Evolutionary conservation across 2,329 filamentous ascomycete species (phyloP).

Genomic region (Diaporthe humulicola): DNA sequence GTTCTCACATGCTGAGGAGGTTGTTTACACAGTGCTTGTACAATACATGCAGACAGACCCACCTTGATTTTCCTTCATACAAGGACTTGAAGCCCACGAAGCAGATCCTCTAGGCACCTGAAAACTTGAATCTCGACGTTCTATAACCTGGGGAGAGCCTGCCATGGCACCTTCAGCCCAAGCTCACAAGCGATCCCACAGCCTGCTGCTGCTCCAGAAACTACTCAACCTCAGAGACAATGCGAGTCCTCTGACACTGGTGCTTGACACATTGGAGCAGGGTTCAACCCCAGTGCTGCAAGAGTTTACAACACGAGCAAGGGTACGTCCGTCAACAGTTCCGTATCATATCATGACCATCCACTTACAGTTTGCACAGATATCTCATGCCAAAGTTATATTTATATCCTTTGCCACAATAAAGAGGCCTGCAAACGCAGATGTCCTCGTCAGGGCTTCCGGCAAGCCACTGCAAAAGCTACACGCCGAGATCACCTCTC

Average conservation of each 20-base stretch:
- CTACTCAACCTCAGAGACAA: conserved; percentile 74
- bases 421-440: conserved; percentile 72
- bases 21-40: not conserved
- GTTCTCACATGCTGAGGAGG: not conserved
- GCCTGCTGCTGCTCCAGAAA: conserved; percentile 47
- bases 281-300: conserved; percentile 76
- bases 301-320: conserved; percentile 83
- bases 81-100: not conserved
- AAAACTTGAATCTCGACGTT: not conserved
- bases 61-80: not conserved
- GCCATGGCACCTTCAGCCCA: conserved; percentile 43
- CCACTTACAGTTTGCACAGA: conserved; percentile 52
- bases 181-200: conserved; percentile 45
- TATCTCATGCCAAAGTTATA: conserved; percentile 77
- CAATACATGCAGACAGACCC: not conserved
- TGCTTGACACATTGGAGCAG: conserved; percentile 90
- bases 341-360: not conserved
- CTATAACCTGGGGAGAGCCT: too few species aligned
- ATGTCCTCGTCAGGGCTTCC: conserved; percentile 75
- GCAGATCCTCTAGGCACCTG: not conserved
- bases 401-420: conserved; percentile 85
- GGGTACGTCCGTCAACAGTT: conserved; percentile 60
- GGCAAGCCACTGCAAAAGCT: conserved; percentile 70
- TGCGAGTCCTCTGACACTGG: conserved; percentile 86
- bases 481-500: conserved; percentile 69